These are phyloP conservation scores for Oidium heveae DNA, from an alignment of 2,329 filamentous ascomycete genomes.

Conservation along the genomic window DNA sequence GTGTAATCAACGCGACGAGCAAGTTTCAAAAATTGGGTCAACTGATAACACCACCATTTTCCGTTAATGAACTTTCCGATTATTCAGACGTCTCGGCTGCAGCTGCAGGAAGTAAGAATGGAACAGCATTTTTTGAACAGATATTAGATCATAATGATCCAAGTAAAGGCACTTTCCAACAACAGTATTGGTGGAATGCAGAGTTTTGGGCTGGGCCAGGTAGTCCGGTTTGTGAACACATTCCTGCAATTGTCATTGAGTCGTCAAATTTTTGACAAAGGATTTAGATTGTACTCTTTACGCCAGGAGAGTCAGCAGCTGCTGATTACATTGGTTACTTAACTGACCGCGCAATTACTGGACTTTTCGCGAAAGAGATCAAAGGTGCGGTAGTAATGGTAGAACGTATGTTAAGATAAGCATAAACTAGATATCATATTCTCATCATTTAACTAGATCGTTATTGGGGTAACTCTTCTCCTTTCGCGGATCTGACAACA, in stretches of 20 bases:
- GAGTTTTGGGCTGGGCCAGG: conserved; percentile 27
- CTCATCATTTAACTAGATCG: conserved; percentile 17
- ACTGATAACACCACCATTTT: background rate
- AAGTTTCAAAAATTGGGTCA: background rate
- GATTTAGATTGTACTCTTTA: conserved; percentile 22
- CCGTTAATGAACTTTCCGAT: background rate
- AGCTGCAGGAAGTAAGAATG: conserved; percentile 4
- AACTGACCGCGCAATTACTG: conserved; percentile 23
- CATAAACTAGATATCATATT: background rate
- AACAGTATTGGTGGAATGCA: conserved; percentile 26
- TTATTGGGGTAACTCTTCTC: conserved; percentile 30
- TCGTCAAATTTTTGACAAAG: background rate
- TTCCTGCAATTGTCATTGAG: background rate
- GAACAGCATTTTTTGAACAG: conserved; percentile 16
- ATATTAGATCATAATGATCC: conserved; percentile 32
- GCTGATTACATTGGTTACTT: conserved; percentile 23
- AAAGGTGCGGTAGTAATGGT: conserved; percentile 27
- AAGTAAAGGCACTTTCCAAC: conserved; percentile 26
- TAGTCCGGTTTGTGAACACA: conserved; percentile 19
- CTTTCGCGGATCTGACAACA: conserved; percentile 23
- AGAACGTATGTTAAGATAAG: conserved; percentile 19
- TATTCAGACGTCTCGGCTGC: background rate
- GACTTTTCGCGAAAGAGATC: conserved; percentile 24
- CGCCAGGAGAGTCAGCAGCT: conserved; percentile 25
- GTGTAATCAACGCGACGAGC: background rate